Percentiles rank a stretch among this genome's conserved stretches.
Conservation (phyloP, 1,284 basidiomycete genomes). For the Leccinum ponderosum region DNA sequence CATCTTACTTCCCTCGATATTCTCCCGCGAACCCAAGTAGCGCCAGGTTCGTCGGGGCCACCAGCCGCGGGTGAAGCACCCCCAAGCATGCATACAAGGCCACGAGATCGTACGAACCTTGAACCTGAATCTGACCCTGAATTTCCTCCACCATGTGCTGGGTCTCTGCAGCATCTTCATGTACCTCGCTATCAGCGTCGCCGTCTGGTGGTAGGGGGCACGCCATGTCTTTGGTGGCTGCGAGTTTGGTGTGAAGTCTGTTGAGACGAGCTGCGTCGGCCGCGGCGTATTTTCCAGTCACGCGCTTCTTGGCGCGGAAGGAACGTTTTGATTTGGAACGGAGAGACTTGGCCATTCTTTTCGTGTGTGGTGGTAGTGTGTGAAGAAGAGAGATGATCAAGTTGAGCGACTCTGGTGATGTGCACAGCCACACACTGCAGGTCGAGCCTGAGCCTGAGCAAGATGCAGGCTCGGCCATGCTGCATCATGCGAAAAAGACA, state of each 20-base stretch:
- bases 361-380: background rate
- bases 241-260: conserved; percentile 74
- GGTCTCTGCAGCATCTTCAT: conserved; percentile 35
- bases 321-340: conserved; percentile 88
- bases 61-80: conserved; percentile 50
- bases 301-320: conserved; percentile 84
- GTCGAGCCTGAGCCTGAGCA: background rate
- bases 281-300: conserved; percentile 81
- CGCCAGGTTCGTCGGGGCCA: conserved; percentile 56
- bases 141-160: conserved; percentile 30
- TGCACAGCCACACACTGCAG: conserved; percentile 18
- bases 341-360: conserved; percentile 87
- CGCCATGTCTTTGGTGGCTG: conserved; percentile 37
- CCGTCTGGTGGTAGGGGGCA: background rate
- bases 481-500: background rate
- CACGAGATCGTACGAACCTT: conserved; percentile 60
- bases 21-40: conserved; percentile 12
- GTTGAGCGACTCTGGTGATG: background rate
- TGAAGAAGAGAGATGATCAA: background rate
- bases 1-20: background rate
- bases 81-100: conserved; percentile 36
- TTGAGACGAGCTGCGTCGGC: conserved; percentile 82
- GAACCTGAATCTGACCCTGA: conserved; percentile 21
- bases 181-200: background rate
- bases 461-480: background rate